A percentile compares a stretch with the other conserved stretches of the same genome.
phyloP scores from a whole-genome alignment of 225 moss, liverwort and hornwort genomes.

The Rhytidiadelphus loreus region DNA sequence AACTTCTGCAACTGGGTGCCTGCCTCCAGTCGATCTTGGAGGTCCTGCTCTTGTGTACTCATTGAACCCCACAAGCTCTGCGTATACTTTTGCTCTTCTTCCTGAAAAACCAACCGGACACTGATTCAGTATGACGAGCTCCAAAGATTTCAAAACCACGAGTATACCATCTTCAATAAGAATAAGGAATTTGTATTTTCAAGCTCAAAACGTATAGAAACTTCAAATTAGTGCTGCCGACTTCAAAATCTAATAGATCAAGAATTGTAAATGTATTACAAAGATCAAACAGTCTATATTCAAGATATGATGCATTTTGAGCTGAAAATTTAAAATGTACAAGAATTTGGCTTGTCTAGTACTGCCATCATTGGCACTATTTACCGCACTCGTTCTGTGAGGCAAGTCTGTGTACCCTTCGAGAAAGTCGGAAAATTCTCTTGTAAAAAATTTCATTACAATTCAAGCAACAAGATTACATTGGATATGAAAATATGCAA shows the following conservation, averaged over 20 bases:
- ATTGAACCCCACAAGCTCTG: conserved; percentile 28
- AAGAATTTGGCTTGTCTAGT: background rate
- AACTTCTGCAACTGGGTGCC: conserved; percentile 29
- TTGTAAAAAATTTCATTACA: background rate
- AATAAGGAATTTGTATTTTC: background rate
- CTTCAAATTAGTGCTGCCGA: background rate
- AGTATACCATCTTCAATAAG: background rate
- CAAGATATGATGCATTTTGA: background rate
- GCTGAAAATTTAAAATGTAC: background rate
- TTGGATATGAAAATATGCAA: background rate
- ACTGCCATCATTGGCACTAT: background rate
- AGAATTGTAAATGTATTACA: background rate
- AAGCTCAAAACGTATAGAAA: background rate
- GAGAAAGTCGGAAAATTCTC: background rate
- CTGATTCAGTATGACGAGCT: background rate
- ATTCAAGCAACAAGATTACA: background rate
- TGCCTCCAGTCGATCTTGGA: conserved; percentile 21
- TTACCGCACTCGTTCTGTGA: background rate
- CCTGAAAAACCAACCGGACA: background rate
- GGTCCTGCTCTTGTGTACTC: conserved; percentile 30
- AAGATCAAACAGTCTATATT: background rate
- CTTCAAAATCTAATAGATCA: background rate
- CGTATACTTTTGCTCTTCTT: conserved; percentile 25
- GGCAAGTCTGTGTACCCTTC: background rate
- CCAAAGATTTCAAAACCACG: background rate